Evolutionary conservation across 192 early-diverging fungal genomes (phyloP), one percentile per base, ranked within the genome.

Genomic region (Coemansia sp.): DNA sequence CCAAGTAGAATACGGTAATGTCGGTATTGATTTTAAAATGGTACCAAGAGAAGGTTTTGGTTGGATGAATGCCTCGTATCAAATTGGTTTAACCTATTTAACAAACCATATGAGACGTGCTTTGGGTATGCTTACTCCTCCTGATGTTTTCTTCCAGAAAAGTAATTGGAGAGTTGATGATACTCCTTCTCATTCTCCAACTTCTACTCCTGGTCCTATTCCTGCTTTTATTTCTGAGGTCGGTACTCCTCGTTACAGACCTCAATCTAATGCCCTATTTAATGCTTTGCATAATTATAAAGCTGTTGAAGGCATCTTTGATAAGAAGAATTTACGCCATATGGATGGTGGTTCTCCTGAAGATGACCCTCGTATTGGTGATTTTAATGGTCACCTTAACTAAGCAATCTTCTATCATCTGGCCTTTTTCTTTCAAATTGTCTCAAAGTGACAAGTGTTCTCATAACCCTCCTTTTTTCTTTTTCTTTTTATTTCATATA

Each of bases 11-110:
- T 98, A 98, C 60, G 96, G 96, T 28, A 96, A 96, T 59, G 94
- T 98, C 0, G 97, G 97, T 4, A 74, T 85, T 0, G 95, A 97
- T 68, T 98, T 98, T 82, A 91, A 93, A 75, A 92, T 85, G 70
- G 90, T 98, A 21, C 90, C 93, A 0, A 85, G 92, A 6, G 96
- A 98, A 82, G 96, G 96, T 14, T 98, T 98, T 78, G 96, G 96
- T 12, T 98, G 96, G 96, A 98, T 98, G 96, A 98, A 98, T 64
- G 91, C 95, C 7, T 89, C 86, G 26, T 89, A 88, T 73, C 89
- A 93, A 76, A 85, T 94, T 7, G 94, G 94, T 18, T 70, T 94
- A 30, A 84, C 78, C 2, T 92, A 91, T 60, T 74, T 96, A 58
- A 89, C 85, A 14, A 71, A 77, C 18, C 83, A 86, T 50, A 84